These are phyloP conservation scores for Neofusicoccum ribis DNA, from an alignment of 2,329 filamentous ascomycete species.

Conservation along the genomic window DNA sequence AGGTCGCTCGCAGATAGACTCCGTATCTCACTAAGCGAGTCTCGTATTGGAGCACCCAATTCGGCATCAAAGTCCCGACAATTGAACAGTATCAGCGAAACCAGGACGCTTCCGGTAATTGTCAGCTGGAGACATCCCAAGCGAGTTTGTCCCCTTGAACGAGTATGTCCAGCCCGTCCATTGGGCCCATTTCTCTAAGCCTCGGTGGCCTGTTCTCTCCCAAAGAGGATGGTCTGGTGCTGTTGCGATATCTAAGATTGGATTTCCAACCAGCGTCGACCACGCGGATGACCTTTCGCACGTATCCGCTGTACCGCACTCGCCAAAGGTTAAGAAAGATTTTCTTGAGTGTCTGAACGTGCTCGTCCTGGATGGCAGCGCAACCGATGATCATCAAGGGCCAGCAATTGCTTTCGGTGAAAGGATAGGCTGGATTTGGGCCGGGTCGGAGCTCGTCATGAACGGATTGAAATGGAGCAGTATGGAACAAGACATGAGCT, in stretches of 20 bases:
- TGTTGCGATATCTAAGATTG: background rate
- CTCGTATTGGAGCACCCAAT: too few relatives aligned
- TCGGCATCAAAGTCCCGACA: too few relatives aligned
- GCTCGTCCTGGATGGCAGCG: background rate
- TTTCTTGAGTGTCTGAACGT: background rate
- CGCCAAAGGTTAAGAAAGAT: slow-evolving; percentile 6
- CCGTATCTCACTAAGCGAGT: too few relatives aligned
- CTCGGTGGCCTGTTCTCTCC: too few relatives aligned
- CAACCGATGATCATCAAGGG: slow-evolving; percentile 7
- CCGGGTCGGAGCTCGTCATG: background rate
- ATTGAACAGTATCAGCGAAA: too few relatives aligned
- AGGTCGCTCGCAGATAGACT: too few relatives aligned
- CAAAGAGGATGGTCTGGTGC: background rate
- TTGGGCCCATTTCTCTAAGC: background rate
- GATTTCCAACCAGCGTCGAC: background rate
- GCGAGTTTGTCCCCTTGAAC: background rate
- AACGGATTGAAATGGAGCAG: background rate
- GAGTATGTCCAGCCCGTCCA: slow-evolving; percentile 1
- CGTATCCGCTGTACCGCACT: background rate
- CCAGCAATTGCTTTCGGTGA: slow-evolving; percentile 8
- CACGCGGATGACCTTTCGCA: background rate
- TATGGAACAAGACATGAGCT: background rate
- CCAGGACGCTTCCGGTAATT: too few relatives aligned
- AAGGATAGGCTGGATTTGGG: background rate
- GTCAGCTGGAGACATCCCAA: background rate